A percentile compares a stretch with the other conserved stretches of the same genome.
Evolutionary conservation across 2,329 filamentous ascomycete genomes (phyloP).

Genomic region (Fusarium sarcochroum): DNA sequence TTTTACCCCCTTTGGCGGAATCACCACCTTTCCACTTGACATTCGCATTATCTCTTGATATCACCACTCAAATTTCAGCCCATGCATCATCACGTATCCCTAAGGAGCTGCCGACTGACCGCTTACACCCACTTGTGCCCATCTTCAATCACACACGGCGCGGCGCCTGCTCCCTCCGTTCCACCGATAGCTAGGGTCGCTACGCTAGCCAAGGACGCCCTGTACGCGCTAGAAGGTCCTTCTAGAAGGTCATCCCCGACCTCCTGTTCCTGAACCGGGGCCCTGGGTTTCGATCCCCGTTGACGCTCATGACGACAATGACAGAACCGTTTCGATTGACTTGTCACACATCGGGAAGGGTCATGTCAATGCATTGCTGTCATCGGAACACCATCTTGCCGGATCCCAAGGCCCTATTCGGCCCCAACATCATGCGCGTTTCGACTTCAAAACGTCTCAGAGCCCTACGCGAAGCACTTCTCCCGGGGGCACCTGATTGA

Average conservation of each 20-base stretch:
- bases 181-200: constrained; percentile 40
- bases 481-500: constrained; percentile 27
- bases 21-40: constrained; percentile 12
- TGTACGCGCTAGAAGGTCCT: constrained; percentile 48
- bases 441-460: constrained; percentile 39
- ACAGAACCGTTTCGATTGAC: constrained; percentile 24
- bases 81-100: constrained; percentile 36
- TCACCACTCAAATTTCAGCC: constrained; percentile 44
- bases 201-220: constrained; percentile 39
- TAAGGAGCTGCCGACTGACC: constrained; percentile 34
- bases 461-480: constrained; percentile 35
- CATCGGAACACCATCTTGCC: constrained; percentile 33
- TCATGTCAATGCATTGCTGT: constrained; percentile 25
- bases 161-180: constrained; percentile 36
- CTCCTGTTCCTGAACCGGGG: constrained; percentile 43
- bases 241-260: constrained; percentile 48
- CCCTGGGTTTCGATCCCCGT: constrained; percentile 44
- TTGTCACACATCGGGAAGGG: constrained; percentile 37
- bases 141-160: constrained; percentile 40
- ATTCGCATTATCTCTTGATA: constrained; percentile 19
- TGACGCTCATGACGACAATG: constrained; percentile 42
- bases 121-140: constrained; percentile 36
- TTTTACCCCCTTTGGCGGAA: constrained; percentile 19
- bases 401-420: constrained; percentile 27
- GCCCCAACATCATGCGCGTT: constrained; percentile 37